A percentile compares a stretch with the other conserved stretches of the same genome.
Conservation (phyloP, 2,329 filamentous ascomycete species). For the Colletotrichum sp. region DNA sequence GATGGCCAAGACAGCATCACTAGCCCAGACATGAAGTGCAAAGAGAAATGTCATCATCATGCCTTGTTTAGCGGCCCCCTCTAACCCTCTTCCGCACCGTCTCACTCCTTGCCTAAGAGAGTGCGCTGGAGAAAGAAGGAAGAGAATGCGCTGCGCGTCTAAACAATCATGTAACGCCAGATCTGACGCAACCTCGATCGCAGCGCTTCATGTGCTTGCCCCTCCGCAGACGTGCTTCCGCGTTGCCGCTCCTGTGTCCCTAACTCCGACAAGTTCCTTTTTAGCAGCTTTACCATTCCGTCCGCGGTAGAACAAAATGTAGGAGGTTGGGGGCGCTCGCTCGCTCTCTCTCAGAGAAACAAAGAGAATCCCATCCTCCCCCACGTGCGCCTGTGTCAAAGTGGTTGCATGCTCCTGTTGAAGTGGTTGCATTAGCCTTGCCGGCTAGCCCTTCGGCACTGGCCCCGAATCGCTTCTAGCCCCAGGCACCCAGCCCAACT, state of each 20-base stretch:
- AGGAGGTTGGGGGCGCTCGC: not conserved
- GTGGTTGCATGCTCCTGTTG: conserved; percentile 10
- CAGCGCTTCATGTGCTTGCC: not conserved
- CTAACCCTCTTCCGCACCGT: not conserved
- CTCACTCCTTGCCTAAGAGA: not conserved
- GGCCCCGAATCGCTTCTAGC: not conserved
- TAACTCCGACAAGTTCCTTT: not conserved
- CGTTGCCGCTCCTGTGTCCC: not conserved
- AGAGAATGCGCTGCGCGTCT: not conserved
- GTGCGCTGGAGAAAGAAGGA: not conserved
- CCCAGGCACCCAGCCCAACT: not conserved
- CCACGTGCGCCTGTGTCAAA: conserved; percentile 15
- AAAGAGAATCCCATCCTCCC: not conserved
- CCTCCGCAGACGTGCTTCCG: not conserved
- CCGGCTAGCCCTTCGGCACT: conserved; percentile 5
- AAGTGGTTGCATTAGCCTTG: conserved; percentile 21
- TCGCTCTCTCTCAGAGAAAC: not conserved
- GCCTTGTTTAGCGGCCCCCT: not conserved
- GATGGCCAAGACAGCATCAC: not conserved
- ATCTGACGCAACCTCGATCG: conserved; percentile 7
- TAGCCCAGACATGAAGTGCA: not conserved
- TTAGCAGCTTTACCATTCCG: not conserved
- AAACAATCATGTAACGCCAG: not conserved
- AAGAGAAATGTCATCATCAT: not conserved
- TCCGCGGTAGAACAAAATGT: not conserved